These are phyloP conservation scores for Remersonia thermophila DNA, from an alignment of 2,329 filamentous ascomycete genomes.

Conservation along the genomic window DNA sequence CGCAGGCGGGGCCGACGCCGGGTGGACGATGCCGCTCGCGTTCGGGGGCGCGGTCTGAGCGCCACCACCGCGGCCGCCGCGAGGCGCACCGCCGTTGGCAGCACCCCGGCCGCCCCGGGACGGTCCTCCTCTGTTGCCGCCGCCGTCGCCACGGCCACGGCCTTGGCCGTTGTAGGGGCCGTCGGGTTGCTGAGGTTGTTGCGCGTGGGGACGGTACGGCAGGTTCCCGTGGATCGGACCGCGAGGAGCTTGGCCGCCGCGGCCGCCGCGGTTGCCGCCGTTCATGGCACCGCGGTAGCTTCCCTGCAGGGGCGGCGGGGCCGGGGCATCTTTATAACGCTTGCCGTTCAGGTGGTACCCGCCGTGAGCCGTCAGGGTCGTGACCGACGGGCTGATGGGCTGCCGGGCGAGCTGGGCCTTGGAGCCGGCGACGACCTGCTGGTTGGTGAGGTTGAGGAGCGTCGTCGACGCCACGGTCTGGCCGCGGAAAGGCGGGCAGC, in stretches of 20 bases:
- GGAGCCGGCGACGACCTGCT: constrained; percentile 64
- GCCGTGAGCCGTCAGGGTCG: constrained; percentile 38
- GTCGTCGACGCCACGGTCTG: constrained; percentile 82
- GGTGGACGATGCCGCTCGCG: constrained; percentile 1
- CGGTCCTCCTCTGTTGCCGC: constrained; percentile 8
- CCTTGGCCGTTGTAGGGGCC: constrained; percentile 1
- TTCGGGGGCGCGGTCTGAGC: too few species aligned
- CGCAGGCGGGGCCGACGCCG: constrained; percentile 9
- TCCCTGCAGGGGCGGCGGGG: constrained; percentile 42
- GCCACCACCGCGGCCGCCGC: constrained; percentile 13
- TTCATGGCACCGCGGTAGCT: constrained; percentile 46
- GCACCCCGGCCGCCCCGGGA: neutral
- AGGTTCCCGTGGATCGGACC: constrained; percentile 35
- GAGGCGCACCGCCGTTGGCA: constrained; percentile 19
- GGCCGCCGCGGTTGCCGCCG: constrained; percentile 30
- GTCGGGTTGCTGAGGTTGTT: constrained; percentile 9
- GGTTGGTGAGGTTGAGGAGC: constrained; percentile 75
- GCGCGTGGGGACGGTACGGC: constrained; percentile 33
- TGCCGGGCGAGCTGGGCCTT: constrained; percentile 44
- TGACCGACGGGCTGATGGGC: constrained; percentile 31
- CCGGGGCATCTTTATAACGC: constrained; percentile 48
- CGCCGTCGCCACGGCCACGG: constrained; percentile 6
- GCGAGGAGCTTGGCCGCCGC: constrained; percentile 13
- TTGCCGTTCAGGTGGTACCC: constrained; percentile 46
- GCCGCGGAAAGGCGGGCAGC: constrained; percentile 85